These are phyloP conservation scores for Apocynum venetum DNA, from an alignment of 257 asterid genomes.

Conservation along the genomic window DNA sequence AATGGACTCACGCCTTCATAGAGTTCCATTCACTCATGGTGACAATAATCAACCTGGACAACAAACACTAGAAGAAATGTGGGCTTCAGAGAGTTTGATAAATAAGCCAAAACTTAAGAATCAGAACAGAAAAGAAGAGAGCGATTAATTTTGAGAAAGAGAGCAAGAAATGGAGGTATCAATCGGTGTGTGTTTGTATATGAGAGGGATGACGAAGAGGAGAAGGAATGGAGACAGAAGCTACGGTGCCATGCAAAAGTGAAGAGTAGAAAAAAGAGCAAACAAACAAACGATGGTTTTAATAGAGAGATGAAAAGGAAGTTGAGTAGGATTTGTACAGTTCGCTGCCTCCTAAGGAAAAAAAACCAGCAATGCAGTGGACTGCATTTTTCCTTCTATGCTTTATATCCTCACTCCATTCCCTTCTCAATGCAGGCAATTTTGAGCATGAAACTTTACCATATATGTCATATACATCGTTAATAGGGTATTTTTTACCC, in stretches of 20 bases:
- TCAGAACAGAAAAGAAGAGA: background rate
- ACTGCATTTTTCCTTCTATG: background rate
- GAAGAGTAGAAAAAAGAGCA: background rate
- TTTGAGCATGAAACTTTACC: background rate
- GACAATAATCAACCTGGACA: no score
- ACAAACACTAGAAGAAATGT: no score
- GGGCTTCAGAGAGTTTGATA: background rate
- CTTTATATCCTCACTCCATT: no score
- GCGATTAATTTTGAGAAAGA: background rate
- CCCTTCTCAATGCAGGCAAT: background rate
- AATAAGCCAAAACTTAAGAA: background rate
- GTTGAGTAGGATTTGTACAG: conserved; percentile 2
- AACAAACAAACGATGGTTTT: background rate
- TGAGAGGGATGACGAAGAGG: background rate
- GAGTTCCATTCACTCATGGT: conserved; percentile 10
- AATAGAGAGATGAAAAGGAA: background rate
- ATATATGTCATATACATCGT: background rate
- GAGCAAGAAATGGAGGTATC: background rate
- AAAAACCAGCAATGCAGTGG: background rate
- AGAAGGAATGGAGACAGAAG: background rate
- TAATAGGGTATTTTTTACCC: background rate
- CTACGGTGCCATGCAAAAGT: conserved; percentile 25
- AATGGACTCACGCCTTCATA: conserved; percentile 2
- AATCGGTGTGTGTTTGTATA: no score
- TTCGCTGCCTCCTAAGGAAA: background rate